These are phyloP conservation scores for Blastobotrys raffinosifermentans DNA, from an alignment of 1,139 yeast genomes.

Conservation along the genomic window DNA sequence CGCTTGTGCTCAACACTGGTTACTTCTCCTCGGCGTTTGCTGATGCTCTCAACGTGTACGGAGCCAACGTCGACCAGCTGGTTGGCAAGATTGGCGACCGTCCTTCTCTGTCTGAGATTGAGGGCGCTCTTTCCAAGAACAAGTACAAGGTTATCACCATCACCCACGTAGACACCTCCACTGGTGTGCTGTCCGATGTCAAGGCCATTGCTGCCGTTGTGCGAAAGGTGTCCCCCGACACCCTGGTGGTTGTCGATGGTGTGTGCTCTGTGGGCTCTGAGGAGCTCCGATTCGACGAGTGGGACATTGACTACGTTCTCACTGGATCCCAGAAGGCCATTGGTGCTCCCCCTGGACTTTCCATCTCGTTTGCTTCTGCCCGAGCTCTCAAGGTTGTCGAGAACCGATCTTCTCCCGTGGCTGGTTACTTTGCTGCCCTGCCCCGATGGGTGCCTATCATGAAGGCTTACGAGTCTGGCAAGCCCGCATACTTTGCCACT, in stretches of 20 bases:
- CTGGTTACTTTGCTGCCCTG: slow-evolving; percentile 68
- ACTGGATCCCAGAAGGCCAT: slow-evolving; percentile 95
- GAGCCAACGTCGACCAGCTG: slow-evolving; percentile 57
- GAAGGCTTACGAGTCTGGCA: slow-evolving; percentile 78
- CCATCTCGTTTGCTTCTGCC: slow-evolving; percentile 67
- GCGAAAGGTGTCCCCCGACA: slow-evolving; percentile 63
- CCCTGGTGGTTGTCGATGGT: slow-evolving; percentile 83
- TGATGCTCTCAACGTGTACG: slow-evolving; percentile 67
- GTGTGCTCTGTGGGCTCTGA: slow-evolving; percentile 94
- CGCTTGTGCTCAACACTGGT: slow-evolving; percentile 84
- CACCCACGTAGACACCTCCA: slow-evolving; percentile 95
- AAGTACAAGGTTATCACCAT: slow-evolving; percentile 69
- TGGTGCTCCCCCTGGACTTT: slow-evolving; percentile 91
- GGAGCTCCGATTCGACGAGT: slow-evolving; percentile 72
- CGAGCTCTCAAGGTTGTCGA: slow-evolving; percentile 66
- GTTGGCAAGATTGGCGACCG: slow-evolving; percentile 67
- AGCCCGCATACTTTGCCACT: slow-evolving; percentile 86
- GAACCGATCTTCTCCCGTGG: slow-evolving; percentile 45
- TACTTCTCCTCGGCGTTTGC: slow-evolving; percentile 86
- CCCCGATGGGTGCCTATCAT: slow-evolving; percentile 86
- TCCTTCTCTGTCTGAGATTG: slow-evolving; percentile 55
- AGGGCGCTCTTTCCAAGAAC: slow-evolving; percentile 45
- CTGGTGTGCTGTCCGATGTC: slow-evolving; percentile 80
- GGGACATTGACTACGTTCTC: slow-evolving; percentile 85
- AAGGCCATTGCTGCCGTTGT: slow-evolving; percentile 56